These are phyloP conservation scores for Cercophora newfieldiana DNA, from an alignment of 495 filamentous ascomycete genomes.

Conservation along the genomic window DNA sequence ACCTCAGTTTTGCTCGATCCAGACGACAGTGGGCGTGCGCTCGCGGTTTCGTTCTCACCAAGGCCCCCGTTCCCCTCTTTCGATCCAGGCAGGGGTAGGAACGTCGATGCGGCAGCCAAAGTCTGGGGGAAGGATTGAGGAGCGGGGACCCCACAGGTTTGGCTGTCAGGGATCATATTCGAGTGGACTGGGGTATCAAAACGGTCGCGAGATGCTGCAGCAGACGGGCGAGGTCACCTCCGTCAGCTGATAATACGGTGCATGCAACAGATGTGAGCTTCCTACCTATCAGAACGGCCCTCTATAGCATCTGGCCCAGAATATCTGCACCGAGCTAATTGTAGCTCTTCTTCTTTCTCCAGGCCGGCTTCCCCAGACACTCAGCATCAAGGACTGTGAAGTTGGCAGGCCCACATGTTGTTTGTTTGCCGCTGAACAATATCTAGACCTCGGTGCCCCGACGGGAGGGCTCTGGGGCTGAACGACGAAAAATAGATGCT, in stretches of 20 bases:
- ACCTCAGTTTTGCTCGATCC: not conserved
- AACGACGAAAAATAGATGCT: conserved; percentile 17
- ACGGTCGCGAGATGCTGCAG: conserved; percentile 5
- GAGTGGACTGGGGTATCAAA: conserved; percentile 10
- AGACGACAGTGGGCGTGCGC: not conserved
- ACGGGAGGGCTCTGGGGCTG: conserved; percentile 8
- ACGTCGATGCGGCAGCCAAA: conserved; percentile 20
- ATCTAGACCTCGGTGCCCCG: conserved; percentile 5
- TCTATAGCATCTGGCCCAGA: conserved; percentile 21
- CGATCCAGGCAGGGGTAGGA: conserved; percentile 19
- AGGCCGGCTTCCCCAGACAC: conserved; percentile 1
- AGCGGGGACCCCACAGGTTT: conserved; percentile 18
- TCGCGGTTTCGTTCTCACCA: not conserved
- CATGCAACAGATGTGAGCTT: conserved; percentile 24
- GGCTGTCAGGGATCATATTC: not conserved
- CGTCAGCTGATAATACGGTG: conserved; percentile 21
- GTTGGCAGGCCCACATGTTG: not conserved
- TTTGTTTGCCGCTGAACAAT: not conserved
- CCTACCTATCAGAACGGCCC: conserved; percentile 25
- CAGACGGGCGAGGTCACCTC: not conserved
- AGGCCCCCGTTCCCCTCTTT: conserved; percentile 17
- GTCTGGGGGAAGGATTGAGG: conserved; percentile 11
- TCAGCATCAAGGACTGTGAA: not conserved
- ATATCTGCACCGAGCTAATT: conserved; percentile 9
- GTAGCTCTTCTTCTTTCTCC: conserved; percentile 7